phyloP scores from a whole-genome alignment of 2,329 filamentous ascomycete species.

The Lasiodiplodia citricola region DNA sequence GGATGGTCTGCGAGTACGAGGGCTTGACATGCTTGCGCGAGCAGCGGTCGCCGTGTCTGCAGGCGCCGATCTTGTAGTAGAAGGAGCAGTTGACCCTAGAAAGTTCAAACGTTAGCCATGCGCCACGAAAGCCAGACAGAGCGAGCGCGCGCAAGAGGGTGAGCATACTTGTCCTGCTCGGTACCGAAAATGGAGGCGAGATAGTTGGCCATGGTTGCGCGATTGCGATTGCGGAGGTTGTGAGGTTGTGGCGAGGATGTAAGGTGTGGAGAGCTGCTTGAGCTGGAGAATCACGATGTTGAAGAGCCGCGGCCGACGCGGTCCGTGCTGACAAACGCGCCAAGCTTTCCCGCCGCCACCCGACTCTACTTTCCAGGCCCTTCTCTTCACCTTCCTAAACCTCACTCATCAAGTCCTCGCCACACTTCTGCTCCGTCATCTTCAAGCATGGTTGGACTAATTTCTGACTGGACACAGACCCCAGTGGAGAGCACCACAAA shows the following conservation, averaged over 20 bases:
- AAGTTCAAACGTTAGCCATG: slow-evolving; percentile 28
- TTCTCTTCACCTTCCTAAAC: neutral
- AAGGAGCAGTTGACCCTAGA: slow-evolving; percentile 89
- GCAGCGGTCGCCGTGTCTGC: slow-evolving; percentile 97
- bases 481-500: neutral
- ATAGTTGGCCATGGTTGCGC: slow-evolving; percentile 84
- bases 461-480: neutral
- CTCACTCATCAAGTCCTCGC: neutral
- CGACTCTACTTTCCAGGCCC: slow-evolving; percentile 2
- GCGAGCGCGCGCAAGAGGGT: neutral
- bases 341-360: slow-evolving; percentile 14
- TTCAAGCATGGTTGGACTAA: neutral
- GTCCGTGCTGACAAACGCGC: slow-evolving; percentile 26
- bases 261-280: slow-evolving; percentile 14
- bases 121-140: neutral
- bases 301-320: slow-evolving; percentile 9
- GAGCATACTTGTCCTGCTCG: slow-evolving; percentile 80
- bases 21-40: slow-evolving; percentile 99
- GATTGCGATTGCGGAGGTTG: neutral
- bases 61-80: slow-evolving; percentile 99
- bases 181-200: slow-evolving; percentile 99
- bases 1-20: slow-evolving; percentile 95
- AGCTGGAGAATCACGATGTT: slow-evolving; percentile 16
- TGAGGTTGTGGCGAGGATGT: slow-evolving; percentile 14
- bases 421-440: neutral